Base-by-base conservation (phyloP, 2,329 filamentous ascomycete genomes). In the Calonectria pseudoreteaudii region DNA sequence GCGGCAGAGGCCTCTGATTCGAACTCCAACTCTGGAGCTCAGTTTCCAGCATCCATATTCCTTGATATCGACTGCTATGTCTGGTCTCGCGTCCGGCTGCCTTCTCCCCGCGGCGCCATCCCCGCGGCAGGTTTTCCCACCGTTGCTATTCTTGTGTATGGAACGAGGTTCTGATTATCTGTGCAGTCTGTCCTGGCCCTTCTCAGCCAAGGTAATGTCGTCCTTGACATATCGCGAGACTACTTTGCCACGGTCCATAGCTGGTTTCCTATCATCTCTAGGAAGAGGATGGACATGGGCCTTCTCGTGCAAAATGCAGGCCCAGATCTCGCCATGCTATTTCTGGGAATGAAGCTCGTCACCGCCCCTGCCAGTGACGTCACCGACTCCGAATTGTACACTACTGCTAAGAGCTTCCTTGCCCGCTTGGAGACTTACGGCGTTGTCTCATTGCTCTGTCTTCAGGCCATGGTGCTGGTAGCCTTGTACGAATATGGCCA, bases 181-280 rank as follows among this genome's bases (percentile, higher is more conserved):
- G 8, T 50, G 36, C 36, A 50, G 47, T 23, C 47, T 7, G 47
- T 50, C 47, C 47, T 50, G 23, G n/a, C 47, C 23, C 47, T 50
- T 50, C 47, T 50, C 47, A 50, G 47, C 47, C 47, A 50, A 26
- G 47, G 47, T 14, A 50, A 50, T 26, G n/a, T 26, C 23, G 47
- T 50, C 13, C 47, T 50, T 10, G 47, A 50, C 23, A 20, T 50
- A 28, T 50, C 47, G n/a, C n/a, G 23, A 10, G 47, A 50, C 47
- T 90, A 87, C 76, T 89, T 89, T 71, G 74, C 74, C 28, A 86
- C 85, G 6, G 78, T 88, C 20, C 87, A 90, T 73, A 81, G 81
- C 34, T 89, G 87, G 85, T 84, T 89, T 74, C 87, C 87, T 9
- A 86, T 90, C 62, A 78, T 89, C 36, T 88, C 86, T 20, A 85